Evolutionary conservation across 805 yeast genomes (phyloP), one percentile per base, ranked within the genome.

Genomic region (Ogataea corticis): DNA sequence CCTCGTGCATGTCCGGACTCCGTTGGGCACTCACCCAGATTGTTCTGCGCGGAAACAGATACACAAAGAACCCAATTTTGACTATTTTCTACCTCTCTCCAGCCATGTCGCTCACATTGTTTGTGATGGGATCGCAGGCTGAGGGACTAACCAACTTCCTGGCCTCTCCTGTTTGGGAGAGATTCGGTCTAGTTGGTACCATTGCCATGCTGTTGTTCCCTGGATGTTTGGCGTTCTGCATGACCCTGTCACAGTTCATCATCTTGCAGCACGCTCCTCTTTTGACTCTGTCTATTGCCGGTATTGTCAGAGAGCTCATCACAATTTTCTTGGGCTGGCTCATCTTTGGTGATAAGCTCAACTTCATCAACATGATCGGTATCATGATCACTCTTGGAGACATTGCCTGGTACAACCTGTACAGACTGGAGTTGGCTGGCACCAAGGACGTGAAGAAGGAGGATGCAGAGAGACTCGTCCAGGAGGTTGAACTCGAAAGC

Each of bases 1-100:
- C 96, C 4, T 79, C 92, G 3, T 73, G 83, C 60, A 74, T 87
- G 65, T 82, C 90, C 16, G 97, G 97, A 1, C 69, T 91, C 40
- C 75, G 97, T 55, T 91, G 97, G 97, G 89, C 95, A 1, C 77
- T 89, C 52, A 88, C 96, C 7, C 97, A 91, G 61, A 62, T 91
- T 29, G 73, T 90, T 3, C 66, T 91, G 42, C 83, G 77, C 55
- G 75, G 72, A 35, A 80, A 80, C 52, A 72, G 72, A 31, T 71
- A 77, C 46, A 76, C 80, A 12, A 75, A 76, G 42, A 82, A 88
- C 59, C 92, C 97, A 2, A 79, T 91, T 23, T 72, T 82, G 36
- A 87, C 96, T 3, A 87, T 91, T 21, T 76, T 85, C 58, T 85
- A 85, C 57, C 68, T 91, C 17, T 78, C 95, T 0, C 97, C 97